Evolutionary conservation across 2,329 filamentous ascomycete species (phyloP).

Genomic region (Penicillium sp.): DNA sequence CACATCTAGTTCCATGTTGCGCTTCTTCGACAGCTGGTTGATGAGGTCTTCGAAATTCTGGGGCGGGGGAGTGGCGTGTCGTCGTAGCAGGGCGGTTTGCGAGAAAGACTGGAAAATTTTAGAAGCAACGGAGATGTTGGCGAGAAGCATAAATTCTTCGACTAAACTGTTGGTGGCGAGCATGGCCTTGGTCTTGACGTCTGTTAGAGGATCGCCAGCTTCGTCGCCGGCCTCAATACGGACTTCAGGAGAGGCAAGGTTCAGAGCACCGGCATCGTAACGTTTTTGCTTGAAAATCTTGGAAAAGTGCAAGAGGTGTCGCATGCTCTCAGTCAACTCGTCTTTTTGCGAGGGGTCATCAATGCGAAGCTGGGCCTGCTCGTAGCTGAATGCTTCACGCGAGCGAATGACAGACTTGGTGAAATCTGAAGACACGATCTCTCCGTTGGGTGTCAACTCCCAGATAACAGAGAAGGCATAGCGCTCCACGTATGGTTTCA

Average conservation of each 20-base stretch:
- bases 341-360: constrained; percentile 86
- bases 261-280: constrained; percentile 92
- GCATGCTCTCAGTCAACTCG: constrained; percentile 85
- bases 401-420: constrained; percentile 98
- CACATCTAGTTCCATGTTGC: constrained; percentile 72
- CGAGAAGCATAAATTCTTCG: constrained; percentile 98
- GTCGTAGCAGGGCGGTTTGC: constrained; percentile 88
- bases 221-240: constrained; percentile 93
- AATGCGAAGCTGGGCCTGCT: constrained; percentile 89
- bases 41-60: constrained; percentile 94
- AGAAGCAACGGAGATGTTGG: constrained; percentile 89
- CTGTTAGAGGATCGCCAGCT: constrained; percentile 83
- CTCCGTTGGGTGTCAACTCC: constrained; percentile 82
- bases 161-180: constrained; percentile 96
- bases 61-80: constrained; percentile 87
- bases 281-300: constrained; percentile 93
- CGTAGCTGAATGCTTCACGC: constrained; percentile 95
- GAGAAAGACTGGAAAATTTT: constrained; percentile 91
- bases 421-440: constrained; percentile 81
- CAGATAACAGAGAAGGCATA: constrained; percentile 82
- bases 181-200: constrained; percentile 91
- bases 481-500: constrained; percentile 96
- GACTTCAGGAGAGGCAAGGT: constrained; percentile 95
- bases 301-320: constrained; percentile 79
- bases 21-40: constrained; percentile 86